These are phyloP conservation scores for Cyclostephanos tholiformis DNA, from an alignment of 108 stramenopile species.

Conservation along the genomic window DNA sequence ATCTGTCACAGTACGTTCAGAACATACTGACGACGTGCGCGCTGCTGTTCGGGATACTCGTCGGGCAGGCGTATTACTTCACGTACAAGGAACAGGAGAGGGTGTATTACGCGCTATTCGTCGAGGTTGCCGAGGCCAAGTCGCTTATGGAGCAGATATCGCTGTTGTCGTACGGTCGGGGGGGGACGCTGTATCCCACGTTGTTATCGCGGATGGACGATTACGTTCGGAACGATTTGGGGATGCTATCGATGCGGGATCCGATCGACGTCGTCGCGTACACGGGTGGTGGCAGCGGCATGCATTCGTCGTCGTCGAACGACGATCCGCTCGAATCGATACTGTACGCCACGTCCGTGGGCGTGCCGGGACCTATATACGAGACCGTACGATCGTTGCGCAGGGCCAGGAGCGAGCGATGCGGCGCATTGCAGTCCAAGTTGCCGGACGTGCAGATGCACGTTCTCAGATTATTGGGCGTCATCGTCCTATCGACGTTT, in stretches of 20 bases:
- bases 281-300: no score
- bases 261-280: constrained; percentile 19
- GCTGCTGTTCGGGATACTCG: constrained; percentile 50
- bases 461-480: constrained; percentile 37
- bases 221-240: constrained; percentile 53
- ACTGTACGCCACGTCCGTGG: constrained; percentile 57
- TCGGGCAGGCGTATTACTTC: constrained; percentile 66
- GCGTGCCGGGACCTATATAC: constrained; percentile 49
- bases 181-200: constrained; percentile 27
- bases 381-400: constrained; percentile 52
- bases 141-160: constrained; percentile 55
- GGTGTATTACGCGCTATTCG: constrained; percentile 55
- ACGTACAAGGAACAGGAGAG: constrained; percentile 81
- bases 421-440: constrained; percentile 55
- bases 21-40: constrained; percentile 55
- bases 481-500: constrained; percentile 46
- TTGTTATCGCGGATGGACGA: constrained; percentile 43
- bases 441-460: constrained; percentile 47
- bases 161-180: constrained; percentile 43
- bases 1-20: constrained; percentile 60
- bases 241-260: constrained; percentile 32
- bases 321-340: constrained; percentile 59
- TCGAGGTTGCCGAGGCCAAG: constrained; percentile 55
- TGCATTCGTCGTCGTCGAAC: constrained; percentile 29
- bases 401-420: constrained; percentile 47